These are phyloP conservation scores for Crotalaria pallida DNA, from an alignment of 306 rosid species.

Conservation along the genomic window DNA sequence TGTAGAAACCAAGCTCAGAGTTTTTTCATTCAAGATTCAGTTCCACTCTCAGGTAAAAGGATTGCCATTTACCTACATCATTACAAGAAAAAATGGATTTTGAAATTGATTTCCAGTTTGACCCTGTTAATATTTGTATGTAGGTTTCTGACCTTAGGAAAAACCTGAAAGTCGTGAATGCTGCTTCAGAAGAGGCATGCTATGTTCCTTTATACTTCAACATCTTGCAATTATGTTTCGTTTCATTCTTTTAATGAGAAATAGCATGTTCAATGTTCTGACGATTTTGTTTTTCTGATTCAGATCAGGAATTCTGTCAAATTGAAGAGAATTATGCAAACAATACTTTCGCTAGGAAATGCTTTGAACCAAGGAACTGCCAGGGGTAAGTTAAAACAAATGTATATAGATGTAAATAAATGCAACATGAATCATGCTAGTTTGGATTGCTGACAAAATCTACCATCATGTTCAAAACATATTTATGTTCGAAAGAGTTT, in stretches of 20 bases:
- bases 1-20: conserved; percentile 84
- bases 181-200: conserved; percentile 80
- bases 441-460: conserved; percentile 1
- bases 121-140: conserved; percentile 25
- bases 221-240: conserved; percentile 6
- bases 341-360: conserved; percentile 91
- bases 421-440: conserved; percentile 3
- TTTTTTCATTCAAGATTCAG: conserved; percentile 79
- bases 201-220: conserved; percentile 24
- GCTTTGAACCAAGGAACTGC: conserved; percentile 97
- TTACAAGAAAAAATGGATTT: conserved; percentile 11
- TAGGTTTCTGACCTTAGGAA: conserved; percentile 81
- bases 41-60: conserved; percentile 74
- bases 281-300: conserved; percentile 26
- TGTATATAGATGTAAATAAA: conserved; percentile 5
- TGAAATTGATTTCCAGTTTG: conserved; percentile 15
- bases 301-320: conserved; percentile 81
- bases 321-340: conserved; percentile 93
- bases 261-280: conserved; percentile 15
- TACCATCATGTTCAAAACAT: background rate
- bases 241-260: background rate
- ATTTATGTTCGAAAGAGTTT: background rate
- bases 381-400: conserved; percentile 60
- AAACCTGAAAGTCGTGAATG: conserved; percentile 60
- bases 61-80: background rate